Evolutionary conservation across 306 rosid species (phyloP).

Genomic region (Rosa multiflora): DNA sequence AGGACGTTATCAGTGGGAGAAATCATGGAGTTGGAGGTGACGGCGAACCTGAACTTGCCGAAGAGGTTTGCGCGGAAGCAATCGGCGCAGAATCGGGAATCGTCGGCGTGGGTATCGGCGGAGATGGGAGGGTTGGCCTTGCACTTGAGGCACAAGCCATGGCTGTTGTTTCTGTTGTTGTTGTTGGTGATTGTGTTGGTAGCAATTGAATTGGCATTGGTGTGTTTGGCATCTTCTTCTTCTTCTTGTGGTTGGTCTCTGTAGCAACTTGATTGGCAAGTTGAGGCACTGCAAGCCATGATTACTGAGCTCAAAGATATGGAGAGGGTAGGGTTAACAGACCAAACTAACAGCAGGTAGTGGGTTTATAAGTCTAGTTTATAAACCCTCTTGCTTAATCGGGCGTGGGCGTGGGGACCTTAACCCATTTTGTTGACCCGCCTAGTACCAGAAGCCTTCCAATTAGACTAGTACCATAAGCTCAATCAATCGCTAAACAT

Average conservation of each 20-base stretch:
- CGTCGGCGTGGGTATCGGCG: slow-evolving; percentile 49
- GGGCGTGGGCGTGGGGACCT: too few relatives aligned
- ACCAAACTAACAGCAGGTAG: not conserved
- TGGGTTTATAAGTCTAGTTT: not conserved
- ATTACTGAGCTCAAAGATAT: not conserved
- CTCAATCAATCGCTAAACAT: too few relatives aligned
- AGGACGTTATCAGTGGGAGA: slow-evolving; percentile 81
- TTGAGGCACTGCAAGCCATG: slow-evolving; percentile 81
- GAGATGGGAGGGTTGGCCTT: slow-evolving; percentile 63
- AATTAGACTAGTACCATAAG: too few relatives aligned
- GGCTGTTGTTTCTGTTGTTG: not conserved
- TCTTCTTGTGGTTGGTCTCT: slow-evolving; percentile 41
- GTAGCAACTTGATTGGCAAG: slow-evolving; percentile 76
- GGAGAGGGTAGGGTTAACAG: not conserved
- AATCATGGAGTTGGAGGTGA: slow-evolving; percentile 83
- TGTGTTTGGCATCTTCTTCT: not conserved
- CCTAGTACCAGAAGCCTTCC: too few relatives aligned
- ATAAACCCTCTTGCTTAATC: not conserved
- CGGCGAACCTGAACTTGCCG: slow-evolving; percentile 80
- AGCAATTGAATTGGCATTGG: slow-evolving; percentile 18
- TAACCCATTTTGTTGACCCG: too few relatives aligned
- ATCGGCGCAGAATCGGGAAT: slow-evolving; percentile 66
- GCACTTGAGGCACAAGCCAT: slow-evolving; percentile 68
- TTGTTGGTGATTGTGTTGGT: not conserved
- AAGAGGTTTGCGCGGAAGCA: slow-evolving; percentile 74